Evolutionary conservation across 108 stramenopile species (phyloP).

Genomic region (Cyclotella kingstonii): DNA sequence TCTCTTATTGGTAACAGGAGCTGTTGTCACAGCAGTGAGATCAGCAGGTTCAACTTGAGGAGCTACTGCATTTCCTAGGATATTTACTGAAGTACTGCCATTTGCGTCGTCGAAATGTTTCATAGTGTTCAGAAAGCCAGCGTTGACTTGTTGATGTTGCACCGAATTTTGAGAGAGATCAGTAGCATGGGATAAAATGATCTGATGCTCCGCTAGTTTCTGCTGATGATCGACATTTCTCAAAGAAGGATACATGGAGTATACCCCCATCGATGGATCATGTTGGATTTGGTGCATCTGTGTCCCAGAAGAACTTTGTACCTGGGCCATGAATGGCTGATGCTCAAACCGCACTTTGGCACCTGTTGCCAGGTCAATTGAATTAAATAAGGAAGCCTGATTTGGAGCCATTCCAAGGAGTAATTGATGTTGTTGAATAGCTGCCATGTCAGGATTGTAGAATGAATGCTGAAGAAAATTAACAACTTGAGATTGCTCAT

Average conservation of each 20-base stretch:
- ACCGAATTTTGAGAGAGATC: too few relatives aligned
- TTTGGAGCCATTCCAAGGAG: background rate
- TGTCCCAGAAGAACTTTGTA: background rate
- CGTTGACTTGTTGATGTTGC: too few relatives aligned
- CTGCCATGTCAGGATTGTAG: background rate
- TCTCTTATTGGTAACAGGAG: slow-evolving; percentile 16
- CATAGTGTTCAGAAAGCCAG: slow-evolving; percentile 4
- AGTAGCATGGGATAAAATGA: slow-evolving; percentile 5
- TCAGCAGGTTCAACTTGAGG: slow-evolving; percentile 5
- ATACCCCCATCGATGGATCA: slow-evolving; percentile 13
- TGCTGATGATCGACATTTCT: slow-evolving; percentile 15
- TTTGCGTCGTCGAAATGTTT: background rate
- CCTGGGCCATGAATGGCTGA: slow-evolving; percentile 4
- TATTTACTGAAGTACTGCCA: too few relatives aligned
- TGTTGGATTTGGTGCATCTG: slow-evolving; percentile 21
- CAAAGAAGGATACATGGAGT: too few relatives aligned
- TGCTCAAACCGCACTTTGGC: slow-evolving; percentile 3
- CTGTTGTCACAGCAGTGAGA: background rate
- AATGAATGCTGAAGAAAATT: slow-evolving; percentile 3
- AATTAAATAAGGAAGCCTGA: background rate
- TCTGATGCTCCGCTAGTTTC: slow-evolving; percentile 12
- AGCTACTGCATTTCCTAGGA: background rate
- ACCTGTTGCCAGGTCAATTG: background rate
- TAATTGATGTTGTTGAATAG: slow-evolving; percentile 15
- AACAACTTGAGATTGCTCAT: background rate